A percentile compares a stretch with the other conserved stretches of the same genome.
Evolutionary conservation across 1,284 basidiomycete genomes (phyloP).

Genomic region (Filobasidium uniguttulatum): DNA sequence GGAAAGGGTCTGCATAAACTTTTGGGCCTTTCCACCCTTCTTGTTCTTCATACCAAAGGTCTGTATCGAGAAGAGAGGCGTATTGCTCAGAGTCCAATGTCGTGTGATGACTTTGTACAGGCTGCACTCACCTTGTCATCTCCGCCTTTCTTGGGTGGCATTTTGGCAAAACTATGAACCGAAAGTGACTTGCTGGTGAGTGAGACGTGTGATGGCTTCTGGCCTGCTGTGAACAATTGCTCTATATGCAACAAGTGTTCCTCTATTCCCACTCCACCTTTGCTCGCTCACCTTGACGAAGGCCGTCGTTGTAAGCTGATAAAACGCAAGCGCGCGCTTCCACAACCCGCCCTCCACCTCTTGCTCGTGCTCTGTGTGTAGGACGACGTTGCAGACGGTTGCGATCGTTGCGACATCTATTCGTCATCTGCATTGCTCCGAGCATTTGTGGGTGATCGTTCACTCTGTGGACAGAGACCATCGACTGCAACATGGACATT

Average conservation of each 20-base stretch:
- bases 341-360: no score
- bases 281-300: not conserved
- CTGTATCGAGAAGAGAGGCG: slow-evolving; percentile 32
- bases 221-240: no score
- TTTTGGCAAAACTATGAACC: slow-evolving; percentile 12
- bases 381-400: no score
- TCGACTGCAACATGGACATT: slow-evolving; percentile 19
- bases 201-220: no score
- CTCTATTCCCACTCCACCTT: no score
- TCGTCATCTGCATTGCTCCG: no score
- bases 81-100: not conserved
- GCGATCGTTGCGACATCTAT: no score
- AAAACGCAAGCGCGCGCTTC: not conserved
- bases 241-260: no score
- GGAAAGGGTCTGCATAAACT: slow-evolving; percentile 64
- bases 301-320: not conserved
- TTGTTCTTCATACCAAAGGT: slow-evolving; percentile 94
- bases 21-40: slow-evolving; percentile 87
- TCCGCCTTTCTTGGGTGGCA: not conserved
- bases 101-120: not conserved
- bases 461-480: not conserved
- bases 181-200: not conserved
- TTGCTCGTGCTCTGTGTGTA: no score
- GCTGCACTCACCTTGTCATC: not conserved
- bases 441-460: no score